These are phyloP conservation scores for Russula sp. DNA, from an alignment of 768 basidiomycete genomes.

Conservation along the genomic window DNA sequence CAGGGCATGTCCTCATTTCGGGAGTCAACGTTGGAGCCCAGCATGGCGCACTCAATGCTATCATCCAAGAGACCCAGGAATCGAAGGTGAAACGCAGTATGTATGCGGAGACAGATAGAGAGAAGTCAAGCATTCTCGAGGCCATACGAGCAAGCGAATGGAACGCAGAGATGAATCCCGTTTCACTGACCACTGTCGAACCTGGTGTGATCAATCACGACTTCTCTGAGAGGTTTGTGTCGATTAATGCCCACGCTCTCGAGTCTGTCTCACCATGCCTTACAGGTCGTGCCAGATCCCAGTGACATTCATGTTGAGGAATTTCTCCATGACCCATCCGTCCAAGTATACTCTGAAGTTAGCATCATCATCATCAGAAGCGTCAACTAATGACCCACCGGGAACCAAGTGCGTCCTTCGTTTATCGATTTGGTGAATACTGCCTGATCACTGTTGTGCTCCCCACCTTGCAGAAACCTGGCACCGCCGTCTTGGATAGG, in stretches of 20 bases:
- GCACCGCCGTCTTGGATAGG: constrained; percentile 61
- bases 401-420: constrained; percentile 24
- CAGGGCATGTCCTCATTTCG: constrained; percentile 58
- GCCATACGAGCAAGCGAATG: constrained; percentile 69
- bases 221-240: constrained; percentile 61
- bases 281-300: constrained; percentile 54
- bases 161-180: constrained; percentile 77
- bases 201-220: constrained; percentile 52
- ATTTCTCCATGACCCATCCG: constrained; percentile 64
- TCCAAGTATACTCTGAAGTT: constrained; percentile 58
- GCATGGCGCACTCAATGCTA: constrained; percentile 60
- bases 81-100: constrained; percentile 76
- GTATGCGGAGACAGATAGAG: constrained; percentile 85
- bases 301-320: constrained; percentile 58
- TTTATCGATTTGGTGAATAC: not conserved
- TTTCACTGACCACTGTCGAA: constrained; percentile 48
- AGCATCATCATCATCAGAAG: constrained; percentile 35
- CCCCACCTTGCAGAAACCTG: constrained; percentile 37
- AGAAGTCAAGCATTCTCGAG: constrained; percentile 63
- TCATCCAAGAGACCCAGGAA: constrained; percentile 57
- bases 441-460: not conserved
- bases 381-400: constrained; percentile 31
- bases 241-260: not conserved
- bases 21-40: constrained; percentile 64
- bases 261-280: constrained; percentile 10